Percentiles rank a stretch among this genome's conserved stretches.
Evolutionary conservation across 768 basidiomycete genomes (phyloP).

Genomic region (Suillus subalutaceus): DNA sequence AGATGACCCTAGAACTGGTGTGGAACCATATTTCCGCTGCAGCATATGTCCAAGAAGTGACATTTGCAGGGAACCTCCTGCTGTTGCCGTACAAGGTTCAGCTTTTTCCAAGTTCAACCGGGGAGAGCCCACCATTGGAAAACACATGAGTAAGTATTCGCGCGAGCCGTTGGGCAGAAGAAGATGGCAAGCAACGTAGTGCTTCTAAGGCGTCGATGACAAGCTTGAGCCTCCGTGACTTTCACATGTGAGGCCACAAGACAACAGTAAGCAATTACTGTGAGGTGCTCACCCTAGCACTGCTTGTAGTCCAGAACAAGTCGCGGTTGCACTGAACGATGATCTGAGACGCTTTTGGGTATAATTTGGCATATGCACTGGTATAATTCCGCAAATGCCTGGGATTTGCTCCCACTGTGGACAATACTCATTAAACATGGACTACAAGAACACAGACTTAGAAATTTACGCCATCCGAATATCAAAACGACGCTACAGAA

Average conservation of each 20-base stretch:
- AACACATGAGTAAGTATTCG: constrained; percentile 32
- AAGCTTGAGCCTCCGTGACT: constrained; percentile 23
- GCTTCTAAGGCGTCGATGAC: constrained; percentile 26
- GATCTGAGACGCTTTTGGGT: constrained; percentile 31
- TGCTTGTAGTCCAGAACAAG: constrained; percentile 20
- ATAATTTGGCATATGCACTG: constrained; percentile 26
- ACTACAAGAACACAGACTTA: not conserved
- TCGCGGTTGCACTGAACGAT: constrained; percentile 25
- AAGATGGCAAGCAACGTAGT: constrained; percentile 23
- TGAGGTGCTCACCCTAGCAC: constrained; percentile 17
- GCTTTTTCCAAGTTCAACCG: not conserved
- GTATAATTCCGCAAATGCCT: constrained; percentile 31
- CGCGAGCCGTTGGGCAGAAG: constrained; percentile 10
- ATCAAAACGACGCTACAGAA: constrained; percentile 27
- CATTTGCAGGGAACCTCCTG: constrained; percentile 29
- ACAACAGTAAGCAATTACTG: not conserved
- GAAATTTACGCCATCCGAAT: constrained; percentile 31
- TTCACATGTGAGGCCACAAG: constrained; percentile 9
- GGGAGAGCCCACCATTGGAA: constrained; percentile 28
- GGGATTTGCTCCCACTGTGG: constrained; percentile 27
- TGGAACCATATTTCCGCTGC: constrained; percentile 20
- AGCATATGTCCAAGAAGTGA: constrained; percentile 22
- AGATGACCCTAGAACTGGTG: constrained; percentile 8
- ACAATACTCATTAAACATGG: constrained; percentile 1
- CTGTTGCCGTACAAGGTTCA: not conserved